Base-by-base conservation (phyloP, 441 rosid species). In the Lepidium campestre region DNA sequence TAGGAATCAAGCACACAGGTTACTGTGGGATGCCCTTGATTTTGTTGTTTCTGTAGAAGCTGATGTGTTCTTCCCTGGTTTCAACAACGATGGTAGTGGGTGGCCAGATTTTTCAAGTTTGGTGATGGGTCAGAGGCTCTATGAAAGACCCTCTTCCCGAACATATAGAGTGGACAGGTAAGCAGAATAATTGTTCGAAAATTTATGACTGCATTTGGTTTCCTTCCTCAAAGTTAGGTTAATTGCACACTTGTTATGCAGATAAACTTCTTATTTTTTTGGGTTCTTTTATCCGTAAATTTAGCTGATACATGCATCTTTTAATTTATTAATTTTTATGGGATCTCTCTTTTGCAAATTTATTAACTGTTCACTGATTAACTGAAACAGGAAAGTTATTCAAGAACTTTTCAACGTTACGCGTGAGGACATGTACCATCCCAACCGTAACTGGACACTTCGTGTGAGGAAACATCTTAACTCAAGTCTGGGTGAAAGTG, bases 1-100 rank as follows among this genome's bases (percentile, higher is more conserved):
- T 75, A 85, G 97, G 76, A 79, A 68, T 75, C 88, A 85, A 80
- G 99, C 97, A 1, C 99, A 93, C 73, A 84, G 90, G 75, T 79
- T 96, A 74, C 74, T 96, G 61, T 90, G 96, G 97, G 96, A 89
- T 82, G 97, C 99, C 35, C 92, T 96, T 81, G 99, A 96, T 79
- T 96, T 79, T 77, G 78, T 83, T 20, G 80, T 96, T 27, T 90
- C 97, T 57, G 82, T 93, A 31, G 93, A 93, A 78, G 96, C 98
- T 4, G 98, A 96, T 78, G 94, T 86, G 22, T 96, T 83, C 77
- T 80, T 90, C 66, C 99, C 98, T 40, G 97, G 98, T 69, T 93
- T 84, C 75, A 77, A 86, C 81, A 86, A 89, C 53, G 96, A 90
- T 73, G 98, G 93, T 41, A 90, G 90, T 73, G 83, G 85, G 58